Base-by-base conservation (phyloP, 1,284 basidiomycete species). In the Ceratobasidium sp. region DNA sequence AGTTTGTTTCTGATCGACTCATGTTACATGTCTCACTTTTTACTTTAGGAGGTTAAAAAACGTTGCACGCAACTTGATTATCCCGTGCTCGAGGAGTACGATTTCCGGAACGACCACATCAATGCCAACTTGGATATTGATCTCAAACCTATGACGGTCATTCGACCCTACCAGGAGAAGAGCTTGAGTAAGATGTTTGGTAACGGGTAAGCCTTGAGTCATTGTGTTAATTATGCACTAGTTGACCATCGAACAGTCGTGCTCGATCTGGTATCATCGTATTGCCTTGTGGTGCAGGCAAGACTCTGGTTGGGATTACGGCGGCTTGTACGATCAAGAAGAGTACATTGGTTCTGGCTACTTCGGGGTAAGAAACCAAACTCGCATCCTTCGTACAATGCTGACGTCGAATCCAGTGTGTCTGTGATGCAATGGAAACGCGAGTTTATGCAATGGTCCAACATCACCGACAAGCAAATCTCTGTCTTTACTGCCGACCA, bases 321-420 rank as follows among this genome's bases (percentile, higher is more conserved):
- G 98, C 98, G 3, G 98, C 98, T 13, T 99, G 97, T 82, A 99
- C 98, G 23, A 98, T 99, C 86, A 98, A 98, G 86, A 99, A 99
- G 87, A 98, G 96, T 39, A 97, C 96, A 81, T 88, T 99, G n/a
- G 96, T 99, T 35, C 87, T 99, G 61, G 99, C 97, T 85, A 98
- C 97, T 31, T 98, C 96, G 61, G 95, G 95, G 95, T 96, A 83
- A 86, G 94, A 86, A 37, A 53, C 60, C 66, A 77, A 37, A 15
- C 28, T 42, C 31, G 49, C 33, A 45, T 56, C 74, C 68, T 64
- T 75, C 77, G 23, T 20, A 76, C 63, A 80, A 42, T 69, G 61
- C 68, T 73, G 76, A 33, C n/a, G 54, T 67, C 77, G 53, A 2
- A 79, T 31, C 15, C 37, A 96, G 96, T 26, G 97, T 99, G 35